Base-by-base conservation (phyloP, 2,329 filamentous ascomycete species). In the Fusarium sororula region DNA sequence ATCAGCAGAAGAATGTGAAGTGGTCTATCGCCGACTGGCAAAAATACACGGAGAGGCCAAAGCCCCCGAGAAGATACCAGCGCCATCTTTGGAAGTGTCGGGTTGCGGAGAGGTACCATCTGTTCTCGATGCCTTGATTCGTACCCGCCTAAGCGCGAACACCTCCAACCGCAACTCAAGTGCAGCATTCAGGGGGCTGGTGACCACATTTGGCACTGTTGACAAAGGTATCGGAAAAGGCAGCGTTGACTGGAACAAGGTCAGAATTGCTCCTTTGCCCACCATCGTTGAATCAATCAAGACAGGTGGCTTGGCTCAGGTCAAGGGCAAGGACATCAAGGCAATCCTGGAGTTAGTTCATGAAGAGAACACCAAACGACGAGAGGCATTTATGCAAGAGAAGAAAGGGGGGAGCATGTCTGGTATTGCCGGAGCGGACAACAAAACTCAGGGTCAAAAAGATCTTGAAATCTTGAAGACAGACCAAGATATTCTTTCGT, bases 221-320 rank as follows among this genome's bases (percentile, higher is more conserved):
- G 67, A 75, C 12, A 68, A 77, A 28, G 77, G 77, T 5, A 75
- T 79, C 44, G 77, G 77, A 18, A 69, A 79, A 47, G 77, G 77
- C 14, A 79, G 77, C 37, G 77, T 79, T 32, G 69, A 79, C 38
- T 79, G 77, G 77, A 74, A 79, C 41, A 78, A 71, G 20, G 77
- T 79, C 20, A 76, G 77, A 47, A 56, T 45, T 15, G 77, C 77
- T 20, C 70, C 77, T 5, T 58, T 79, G 32, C 71, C 79, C 8
- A 92, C 93, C 26, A 85, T 93, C 1, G 83, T 85, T 2, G 80
- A 85, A 9, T 88, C 91, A 0, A 87, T 94, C 20, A 83, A 84
- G 17, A 91, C 92, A 71, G 90, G 90, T 3, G 77, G 77, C 10
- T 48, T 79, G 44, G 77, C 77, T 30, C 74, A 78, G 47, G 72